These are phyloP conservation scores for Capronia americana DNA, from an alignment of 2,329 filamentous ascomycete genomes.

Conservation along the genomic window DNA sequence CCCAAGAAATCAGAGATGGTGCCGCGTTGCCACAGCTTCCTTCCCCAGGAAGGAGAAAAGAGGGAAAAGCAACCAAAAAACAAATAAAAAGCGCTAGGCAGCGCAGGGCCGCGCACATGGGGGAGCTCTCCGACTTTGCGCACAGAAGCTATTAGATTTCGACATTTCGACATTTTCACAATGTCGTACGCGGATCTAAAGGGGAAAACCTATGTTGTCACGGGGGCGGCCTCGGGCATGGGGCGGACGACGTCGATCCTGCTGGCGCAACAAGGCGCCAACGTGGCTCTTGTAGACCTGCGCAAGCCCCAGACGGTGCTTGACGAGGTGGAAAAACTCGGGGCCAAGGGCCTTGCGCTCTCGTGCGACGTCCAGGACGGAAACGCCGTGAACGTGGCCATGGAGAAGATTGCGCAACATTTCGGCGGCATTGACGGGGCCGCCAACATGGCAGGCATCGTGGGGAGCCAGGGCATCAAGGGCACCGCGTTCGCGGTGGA, in stretches of 20 bases:
- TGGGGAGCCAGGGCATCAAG: constrained; percentile 6
- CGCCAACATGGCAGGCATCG: constrained; percentile 14
- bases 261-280: constrained; percentile 14
- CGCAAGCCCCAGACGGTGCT: constrained; percentile 12
- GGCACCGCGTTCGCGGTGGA: constrained; percentile 9
- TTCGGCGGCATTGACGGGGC: constrained; percentile 7
- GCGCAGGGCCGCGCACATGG: no score
- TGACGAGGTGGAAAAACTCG: constrained; percentile 6
- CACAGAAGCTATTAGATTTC: no score
- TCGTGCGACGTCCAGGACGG: constrained; percentile 8
- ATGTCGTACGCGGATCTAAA: constrained; percentile 2
- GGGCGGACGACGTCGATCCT: constrained; percentile 1
- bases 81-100: no score
- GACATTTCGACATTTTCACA: no score
- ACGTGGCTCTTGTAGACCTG: constrained; percentile 14
- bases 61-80: no score
- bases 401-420: neutral
- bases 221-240: constrained; percentile 17
- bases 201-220: constrained; percentile 14
- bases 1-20: no score
- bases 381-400: neutral
- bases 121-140: no score
- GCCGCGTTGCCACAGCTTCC: no score
- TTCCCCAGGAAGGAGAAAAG: no score
- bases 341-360: constrained; percentile 3